A percentile compares a stretch with the other conserved stretches of the same genome.
Conservation (phyloP, 495 filamentous ascomycete species). For the Tuber umbilicatum region DNA sequence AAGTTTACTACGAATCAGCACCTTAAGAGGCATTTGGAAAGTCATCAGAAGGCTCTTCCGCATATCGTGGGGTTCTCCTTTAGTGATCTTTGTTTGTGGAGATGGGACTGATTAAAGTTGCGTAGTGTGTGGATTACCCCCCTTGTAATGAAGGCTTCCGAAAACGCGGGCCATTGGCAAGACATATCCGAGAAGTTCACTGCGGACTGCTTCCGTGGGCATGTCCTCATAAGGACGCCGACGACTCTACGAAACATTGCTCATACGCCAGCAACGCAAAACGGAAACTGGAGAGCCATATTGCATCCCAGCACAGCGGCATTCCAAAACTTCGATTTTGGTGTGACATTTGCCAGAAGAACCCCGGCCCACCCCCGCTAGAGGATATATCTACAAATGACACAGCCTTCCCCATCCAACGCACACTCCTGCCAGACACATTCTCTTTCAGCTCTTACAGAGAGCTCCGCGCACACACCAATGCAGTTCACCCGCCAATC, state of each 20-base stretch:
- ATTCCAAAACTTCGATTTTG: conserved; percentile 61
- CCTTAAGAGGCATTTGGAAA: conserved; percentile 43
- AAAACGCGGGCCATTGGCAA: conserved; percentile 78
- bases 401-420: neutral
- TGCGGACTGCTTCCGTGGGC: conserved; percentile 60
- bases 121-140: conserved; percentile 60
- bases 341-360: conserved; percentile 41
- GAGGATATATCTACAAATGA: conserved; percentile 1
- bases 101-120: neutral
- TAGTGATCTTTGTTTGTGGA: neutral
- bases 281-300: conserved; percentile 62
- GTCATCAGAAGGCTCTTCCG: conserved; percentile 41
- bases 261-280: conserved; percentile 63
- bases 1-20: conserved; percentile 40
- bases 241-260: conserved; percentile 54
- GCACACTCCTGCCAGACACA: conserved; percentile 25
- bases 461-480: conserved; percentile 64
- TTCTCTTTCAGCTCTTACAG: conserved; percentile 64
- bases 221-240: conserved; percentile 55
- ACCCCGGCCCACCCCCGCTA: conserved; percentile 8
- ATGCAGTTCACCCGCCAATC: conserved; percentile 60
- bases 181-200: conserved; percentile 70
- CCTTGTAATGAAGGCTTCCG: conserved; percentile 74
- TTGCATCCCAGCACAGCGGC: conserved; percentile 52
- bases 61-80: conserved; percentile 30